These are phyloP conservation scores for Fragosphaeria purpurea DNA, from an alignment of 2,329 filamentous ascomycete species.

Conservation along the genomic window DNA sequence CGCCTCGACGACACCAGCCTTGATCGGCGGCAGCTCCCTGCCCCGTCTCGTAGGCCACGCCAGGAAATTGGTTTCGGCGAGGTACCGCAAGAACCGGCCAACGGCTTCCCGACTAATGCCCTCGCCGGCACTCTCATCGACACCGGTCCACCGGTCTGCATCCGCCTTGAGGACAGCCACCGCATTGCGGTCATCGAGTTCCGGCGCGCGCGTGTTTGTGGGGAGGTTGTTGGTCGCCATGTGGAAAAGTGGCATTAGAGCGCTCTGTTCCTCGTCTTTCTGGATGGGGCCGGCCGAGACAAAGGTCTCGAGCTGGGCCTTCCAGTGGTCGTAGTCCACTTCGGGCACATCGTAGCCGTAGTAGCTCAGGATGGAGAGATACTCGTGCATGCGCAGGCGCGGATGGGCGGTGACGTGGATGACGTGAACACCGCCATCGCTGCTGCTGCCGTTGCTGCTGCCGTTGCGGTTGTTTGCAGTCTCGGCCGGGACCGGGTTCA, in stretches of 20 bases:
- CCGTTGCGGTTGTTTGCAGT: neutral
- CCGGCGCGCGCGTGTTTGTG: constrained; percentile 57
- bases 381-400: constrained; percentile 67
- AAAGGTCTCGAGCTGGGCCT: constrained; percentile 54
- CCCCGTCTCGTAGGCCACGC: constrained; percentile 29
- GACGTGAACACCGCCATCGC: constrained; percentile 42
- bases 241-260: constrained; percentile 65
- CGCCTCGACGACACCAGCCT: neutral
- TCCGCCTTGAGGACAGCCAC: constrained; percentile 32
- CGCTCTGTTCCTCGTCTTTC: constrained; percentile 56
- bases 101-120: constrained; percentile 52
- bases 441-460: neutral
- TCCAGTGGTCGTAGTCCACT: constrained; percentile 61
- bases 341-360: constrained; percentile 65
- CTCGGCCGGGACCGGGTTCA: constrained; percentile 40
- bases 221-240: constrained; percentile 64
- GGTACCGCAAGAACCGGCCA: constrained; percentile 52
- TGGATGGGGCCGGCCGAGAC: constrained; percentile 45
- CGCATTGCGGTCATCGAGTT: constrained; percentile 51
- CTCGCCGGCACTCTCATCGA: constrained; percentile 30
- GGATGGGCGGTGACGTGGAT: constrained; percentile 74
- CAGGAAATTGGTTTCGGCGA: constrained; percentile 55
- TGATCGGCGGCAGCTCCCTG: constrained; percentile 19
- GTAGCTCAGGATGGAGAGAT: constrained; percentile 55
- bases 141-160: constrained; percentile 44